phyloP scores from a whole-genome alignment of 495 filamentous ascomycete genomes.

The Trichoderma erinaceum region DNA sequence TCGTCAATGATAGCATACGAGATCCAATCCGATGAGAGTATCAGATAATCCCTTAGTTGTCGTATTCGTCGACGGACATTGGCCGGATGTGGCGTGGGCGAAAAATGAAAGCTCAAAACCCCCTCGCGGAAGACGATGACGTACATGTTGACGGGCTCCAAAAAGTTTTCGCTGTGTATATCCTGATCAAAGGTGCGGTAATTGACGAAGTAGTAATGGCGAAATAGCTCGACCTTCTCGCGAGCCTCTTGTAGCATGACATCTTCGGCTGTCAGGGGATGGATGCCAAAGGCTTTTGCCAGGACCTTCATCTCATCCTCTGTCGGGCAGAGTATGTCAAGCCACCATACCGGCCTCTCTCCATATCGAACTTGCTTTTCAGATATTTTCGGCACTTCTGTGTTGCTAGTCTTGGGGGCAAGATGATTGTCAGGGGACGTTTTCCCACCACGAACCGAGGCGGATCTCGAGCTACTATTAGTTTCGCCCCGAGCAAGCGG shows the following conservation, averaged over 20 bases:
- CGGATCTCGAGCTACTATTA: not conserved
- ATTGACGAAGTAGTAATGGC: constrained; percentile 96
- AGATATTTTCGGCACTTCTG: constrained; percentile 21
- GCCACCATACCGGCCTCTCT: constrained; percentile 89
- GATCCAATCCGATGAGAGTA: constrained; percentile 93
- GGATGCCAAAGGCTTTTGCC: constrained; percentile 87
- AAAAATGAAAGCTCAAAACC: constrained; percentile 92
- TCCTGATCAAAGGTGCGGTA: constrained; percentile 97
- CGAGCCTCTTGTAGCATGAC: constrained; percentile 95
- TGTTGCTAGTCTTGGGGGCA: constrained; percentile 24
- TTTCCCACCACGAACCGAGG: not conserved
- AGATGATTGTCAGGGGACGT: constrained; percentile 25
- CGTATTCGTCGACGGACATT: constrained; percentile 91
- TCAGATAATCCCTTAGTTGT: constrained; percentile 89
- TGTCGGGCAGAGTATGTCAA: constrained; percentile 85
- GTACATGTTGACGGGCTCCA: constrained; percentile 96
- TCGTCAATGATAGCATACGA: constrained; percentile 97
- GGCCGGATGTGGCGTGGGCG: constrained; percentile 84
- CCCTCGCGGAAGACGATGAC: constrained; percentile 95
- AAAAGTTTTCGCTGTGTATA: constrained; percentile 73
- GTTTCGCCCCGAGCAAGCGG: not conserved
- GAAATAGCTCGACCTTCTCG: constrained; percentile 96
- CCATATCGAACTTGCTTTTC: constrained; percentile 64
- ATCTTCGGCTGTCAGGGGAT: constrained; percentile 90
- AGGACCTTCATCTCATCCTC: constrained; percentile 89